These are phyloP conservation scores for Davidsoniella eucalypti DNA, from an alignment of 2,329 filamentous ascomycete species.

Conservation along the genomic window DNA sequence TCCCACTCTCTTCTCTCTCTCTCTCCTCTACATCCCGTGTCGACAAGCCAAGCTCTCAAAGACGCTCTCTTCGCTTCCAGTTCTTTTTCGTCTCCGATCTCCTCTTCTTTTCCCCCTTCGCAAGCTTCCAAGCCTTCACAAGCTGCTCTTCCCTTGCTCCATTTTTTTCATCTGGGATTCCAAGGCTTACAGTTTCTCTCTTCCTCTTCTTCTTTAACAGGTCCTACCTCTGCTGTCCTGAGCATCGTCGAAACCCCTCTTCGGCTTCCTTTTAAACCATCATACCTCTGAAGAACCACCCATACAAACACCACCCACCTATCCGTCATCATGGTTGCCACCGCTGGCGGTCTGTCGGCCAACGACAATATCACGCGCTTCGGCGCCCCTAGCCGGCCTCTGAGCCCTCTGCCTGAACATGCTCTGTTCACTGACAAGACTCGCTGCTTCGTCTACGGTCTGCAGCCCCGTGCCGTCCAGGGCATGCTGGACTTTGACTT, in stretches of 20 bases:
- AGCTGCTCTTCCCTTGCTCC: neutral
- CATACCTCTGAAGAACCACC: neutral
- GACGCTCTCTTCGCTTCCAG: neutral
- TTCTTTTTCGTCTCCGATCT: constrained; percentile 6
- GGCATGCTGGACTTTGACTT: constrained; percentile 99
- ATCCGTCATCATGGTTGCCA: constrained; percentile 19
- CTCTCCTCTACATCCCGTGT: too few relatives aligned
- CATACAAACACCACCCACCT: neutral
- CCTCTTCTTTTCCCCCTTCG: constrained; percentile 14
- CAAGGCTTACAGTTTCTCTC: constrained; percentile 8
- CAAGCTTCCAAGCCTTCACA: constrained; percentile 10
- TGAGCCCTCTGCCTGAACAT: constrained; percentile 77
- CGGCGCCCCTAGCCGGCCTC: constrained; percentile 73
- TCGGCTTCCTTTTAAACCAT: neutral
- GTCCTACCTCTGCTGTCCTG: constrained; percentile 5
- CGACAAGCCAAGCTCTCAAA: neutral
- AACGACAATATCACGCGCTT: constrained; percentile 99
- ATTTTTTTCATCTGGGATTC: constrained; percentile 1
- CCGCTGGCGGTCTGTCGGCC: constrained; percentile 46
- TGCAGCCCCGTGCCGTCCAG: constrained; percentile 86
- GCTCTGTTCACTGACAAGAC: constrained; percentile 99
- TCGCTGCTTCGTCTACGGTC: constrained; percentile 98
- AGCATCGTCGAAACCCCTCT: constrained; percentile 5
- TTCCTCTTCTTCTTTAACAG: constrained; percentile 9
- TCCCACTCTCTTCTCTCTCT: too few relatives aligned